Percentiles rank a stretch among this genome's conserved stretches.
Conservation (phyloP, 768 basidiomycete genomes). For the Rhodotorula sphaerocarpa region DNA sequence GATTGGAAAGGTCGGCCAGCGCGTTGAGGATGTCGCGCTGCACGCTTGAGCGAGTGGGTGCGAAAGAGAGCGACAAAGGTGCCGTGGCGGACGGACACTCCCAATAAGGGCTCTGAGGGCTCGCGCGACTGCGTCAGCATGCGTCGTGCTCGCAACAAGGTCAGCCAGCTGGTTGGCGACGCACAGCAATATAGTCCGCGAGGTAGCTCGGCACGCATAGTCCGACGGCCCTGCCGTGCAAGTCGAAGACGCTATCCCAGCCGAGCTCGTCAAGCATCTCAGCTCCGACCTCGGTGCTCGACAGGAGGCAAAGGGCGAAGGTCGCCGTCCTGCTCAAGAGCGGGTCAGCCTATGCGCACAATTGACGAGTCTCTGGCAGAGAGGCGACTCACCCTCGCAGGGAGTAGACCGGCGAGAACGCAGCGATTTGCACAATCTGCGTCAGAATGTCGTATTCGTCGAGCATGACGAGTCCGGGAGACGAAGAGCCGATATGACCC, state of each 20-base stretch:
- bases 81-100: slow-evolving; percentile 3
- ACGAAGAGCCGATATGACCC: slow-evolving; percentile 50
- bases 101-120: slow-evolving; percentile 28
- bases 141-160: too few relatives aligned
- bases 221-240: slow-evolving; percentile 77
- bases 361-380: too few relatives aligned
- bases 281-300: slow-evolving; percentile 81
- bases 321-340: slow-evolving; percentile 68
- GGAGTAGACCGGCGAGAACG: slow-evolving; percentile 77
- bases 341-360: neutral
- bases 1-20: slow-evolving; percentile 87
- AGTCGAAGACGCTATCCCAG: slow-evolving; percentile 85
- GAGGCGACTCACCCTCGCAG: slow-evolving; percentile 69
- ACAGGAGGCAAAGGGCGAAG: slow-evolving; percentile 85
- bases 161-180: too few relatives aligned
- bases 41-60: slow-evolving; percentile 58
- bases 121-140: neutral
- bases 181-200: slow-evolving; percentile 53
- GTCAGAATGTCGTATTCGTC: slow-evolving; percentile 94
- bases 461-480: slow-evolving; percentile 79
- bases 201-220: slow-evolving; percentile 82
- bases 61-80: slow-evolving; percentile 42
- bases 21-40: slow-evolving; percentile 80
- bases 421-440: slow-evolving; percentile 79
- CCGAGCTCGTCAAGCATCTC: slow-evolving; percentile 85